phyloP scores from a whole-genome alignment of 176 grass and related monocot genomes.

The Alopecurus myosuroides region DNA sequence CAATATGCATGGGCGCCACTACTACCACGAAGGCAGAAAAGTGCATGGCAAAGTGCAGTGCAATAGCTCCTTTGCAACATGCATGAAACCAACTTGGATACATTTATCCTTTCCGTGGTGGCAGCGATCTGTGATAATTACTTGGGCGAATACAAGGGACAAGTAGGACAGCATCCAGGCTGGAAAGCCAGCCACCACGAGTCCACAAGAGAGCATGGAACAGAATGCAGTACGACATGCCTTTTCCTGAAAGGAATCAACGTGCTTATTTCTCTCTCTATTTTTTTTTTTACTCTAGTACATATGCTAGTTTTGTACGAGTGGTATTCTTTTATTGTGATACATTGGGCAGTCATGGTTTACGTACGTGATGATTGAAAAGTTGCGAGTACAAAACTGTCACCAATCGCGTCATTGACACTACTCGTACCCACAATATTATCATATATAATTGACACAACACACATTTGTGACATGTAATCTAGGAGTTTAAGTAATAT shows the following conservation, averaged over 20 bases:
- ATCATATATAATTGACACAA: too few species aligned
- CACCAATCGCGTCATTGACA: too few species aligned
- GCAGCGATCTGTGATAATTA: not conserved
- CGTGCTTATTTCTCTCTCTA: not conserved
- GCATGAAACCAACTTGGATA: not conserved
- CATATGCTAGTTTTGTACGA: too few species aligned
- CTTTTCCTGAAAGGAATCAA: not conserved
- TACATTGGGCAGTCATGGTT: too few species aligned
- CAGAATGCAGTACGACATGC: not conserved
- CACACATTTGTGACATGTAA: too few species aligned
- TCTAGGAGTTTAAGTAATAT: too few species aligned
- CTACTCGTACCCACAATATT: too few species aligned
- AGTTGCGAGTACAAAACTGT: too few species aligned
- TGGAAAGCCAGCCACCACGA: conserved; percentile 23
- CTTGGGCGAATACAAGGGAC: not conserved
- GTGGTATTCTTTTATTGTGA: too few species aligned
- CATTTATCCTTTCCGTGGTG: not conserved
- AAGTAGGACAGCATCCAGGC: not conserved
- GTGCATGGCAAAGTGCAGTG: not conserved
- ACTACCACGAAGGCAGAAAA: not conserved
- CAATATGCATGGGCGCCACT: not conserved
- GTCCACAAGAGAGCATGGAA: not conserved
- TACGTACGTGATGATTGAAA: too few species aligned
- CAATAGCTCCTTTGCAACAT: not conserved
- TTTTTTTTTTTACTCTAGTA: too few species aligned